phyloP scores from a whole-genome alignment of 768 basidiomycete species.

The Sutorius australiensis region DNA sequence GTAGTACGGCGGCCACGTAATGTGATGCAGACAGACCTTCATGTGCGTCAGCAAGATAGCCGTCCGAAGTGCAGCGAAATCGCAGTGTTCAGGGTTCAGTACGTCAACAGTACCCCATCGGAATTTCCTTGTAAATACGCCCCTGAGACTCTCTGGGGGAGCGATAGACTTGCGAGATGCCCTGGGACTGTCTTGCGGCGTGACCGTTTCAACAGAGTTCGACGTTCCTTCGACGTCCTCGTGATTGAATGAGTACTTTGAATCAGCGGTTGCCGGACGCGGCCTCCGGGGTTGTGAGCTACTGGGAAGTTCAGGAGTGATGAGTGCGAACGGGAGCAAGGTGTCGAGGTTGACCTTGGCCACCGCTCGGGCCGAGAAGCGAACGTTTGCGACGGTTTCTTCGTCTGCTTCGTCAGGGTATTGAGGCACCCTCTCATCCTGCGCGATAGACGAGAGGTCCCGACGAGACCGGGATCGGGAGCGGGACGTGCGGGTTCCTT shows the following conservation, averaged over 20 bases:
- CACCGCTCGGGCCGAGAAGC: constrained; percentile 70
- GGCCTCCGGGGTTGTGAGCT: constrained; percentile 31
- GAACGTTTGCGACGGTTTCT: constrained; percentile 71
- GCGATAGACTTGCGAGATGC: constrained; percentile 42
- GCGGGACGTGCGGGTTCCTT: constrained; percentile 42
- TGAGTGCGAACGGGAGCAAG: constrained; percentile 74
- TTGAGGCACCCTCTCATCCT: constrained; percentile 54
- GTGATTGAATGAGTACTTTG: constrained; percentile 11
- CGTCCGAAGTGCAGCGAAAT: constrained; percentile 81
- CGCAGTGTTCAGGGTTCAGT: constrained; percentile 80
- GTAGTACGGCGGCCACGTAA: constrained; percentile 19
- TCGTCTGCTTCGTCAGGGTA: constrained; percentile 55
- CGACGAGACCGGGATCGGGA: constrained; percentile 75
- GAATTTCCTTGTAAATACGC: constrained; percentile 74
- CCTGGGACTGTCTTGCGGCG: constrained; percentile 34
- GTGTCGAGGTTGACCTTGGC: constrained; percentile 55
- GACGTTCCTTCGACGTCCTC: constrained; percentile 19
- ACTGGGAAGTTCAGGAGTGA: constrained; percentile 61
- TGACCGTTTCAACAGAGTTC: constrained; percentile 30
- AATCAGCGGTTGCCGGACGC: constrained; percentile 18
- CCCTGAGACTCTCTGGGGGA: constrained; percentile 66
- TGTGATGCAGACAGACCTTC: constrained; percentile 50
- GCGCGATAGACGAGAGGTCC: constrained; percentile 56
- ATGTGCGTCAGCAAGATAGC: constrained; percentile 82
- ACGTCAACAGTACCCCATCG: constrained; percentile 90